Percentiles rank a stretch among this genome's conserved stretches.
Evolutionary conservation across 345 rosid species (phyloP).

Genomic region (Citrus inodora): DNA sequence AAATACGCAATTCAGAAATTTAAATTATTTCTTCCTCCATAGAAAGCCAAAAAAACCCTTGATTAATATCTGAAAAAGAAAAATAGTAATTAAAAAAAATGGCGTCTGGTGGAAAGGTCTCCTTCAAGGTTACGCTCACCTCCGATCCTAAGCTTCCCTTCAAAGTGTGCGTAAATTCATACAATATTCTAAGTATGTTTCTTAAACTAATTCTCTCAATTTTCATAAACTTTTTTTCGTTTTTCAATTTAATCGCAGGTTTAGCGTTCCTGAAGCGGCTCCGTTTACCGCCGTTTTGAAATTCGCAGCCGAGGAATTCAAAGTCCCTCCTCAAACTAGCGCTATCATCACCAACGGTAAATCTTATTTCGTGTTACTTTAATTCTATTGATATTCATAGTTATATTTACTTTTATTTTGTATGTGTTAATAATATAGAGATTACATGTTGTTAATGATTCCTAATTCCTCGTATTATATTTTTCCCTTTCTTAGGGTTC

Average conservation of each 20-base stretch:
- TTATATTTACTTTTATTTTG: neutral
- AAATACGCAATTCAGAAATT: neutral
- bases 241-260: constrained; percentile 41
- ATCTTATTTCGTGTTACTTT: neutral
- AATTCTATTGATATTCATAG: neutral
- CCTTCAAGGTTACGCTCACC: constrained; percentile 93
- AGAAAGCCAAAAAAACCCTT: neutral
- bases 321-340: constrained; percentile 98
- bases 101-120: constrained; percentile 87
- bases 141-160: constrained; percentile 99
- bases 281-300: constrained; percentile 96
- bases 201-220: neutral
- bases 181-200: neutral
- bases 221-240: neutral
- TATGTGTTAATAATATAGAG: neutral
- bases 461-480: neutral
- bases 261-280: constrained; percentile 96
- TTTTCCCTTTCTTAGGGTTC: neutral
- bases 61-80: neutral
- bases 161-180: constrained; percentile 63
- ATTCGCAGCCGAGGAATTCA: constrained; percentile 96
- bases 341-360: constrained; percentile 98
- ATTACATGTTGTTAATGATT: neutral
- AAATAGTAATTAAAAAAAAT: constrained; percentile 18
- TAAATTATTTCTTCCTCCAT: neutral